phyloP scores from a whole-genome alignment of 306 rosid genomes.

The Geum urbanum region DNA sequence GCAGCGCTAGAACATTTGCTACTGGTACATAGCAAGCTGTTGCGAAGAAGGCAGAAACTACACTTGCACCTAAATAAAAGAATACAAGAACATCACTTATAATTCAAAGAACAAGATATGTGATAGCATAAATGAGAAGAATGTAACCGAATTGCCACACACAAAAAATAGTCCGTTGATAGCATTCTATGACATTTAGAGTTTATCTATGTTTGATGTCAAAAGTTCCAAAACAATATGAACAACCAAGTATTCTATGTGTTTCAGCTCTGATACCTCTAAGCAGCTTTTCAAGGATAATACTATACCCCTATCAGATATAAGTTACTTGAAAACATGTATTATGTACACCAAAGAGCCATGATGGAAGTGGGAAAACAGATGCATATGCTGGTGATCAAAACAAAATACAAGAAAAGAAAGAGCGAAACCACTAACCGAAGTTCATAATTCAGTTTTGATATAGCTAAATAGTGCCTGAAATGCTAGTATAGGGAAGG shows the following conservation, averaged over 20 bases:
- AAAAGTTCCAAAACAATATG: too few species aligned
- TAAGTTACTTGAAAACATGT: too few species aligned
- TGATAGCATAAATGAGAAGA: background rate
- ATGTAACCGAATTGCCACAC: background rate
- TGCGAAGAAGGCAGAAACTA: slow-evolving; percentile 61
- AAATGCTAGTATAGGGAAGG: background rate
- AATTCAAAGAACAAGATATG: background rate
- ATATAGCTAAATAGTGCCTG: background rate
- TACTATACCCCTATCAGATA: too few species aligned
- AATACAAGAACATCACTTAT: background rate
- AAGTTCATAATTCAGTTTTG: background rate
- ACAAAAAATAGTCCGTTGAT: background rate
- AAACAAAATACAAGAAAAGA: background rate
- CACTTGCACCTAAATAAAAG: slow-evolving; percentile 49
- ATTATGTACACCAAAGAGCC: too few species aligned
- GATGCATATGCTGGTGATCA: background rate
- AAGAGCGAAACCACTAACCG: background rate
- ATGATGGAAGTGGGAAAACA: too few species aligned
- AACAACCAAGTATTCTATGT: too few species aligned
- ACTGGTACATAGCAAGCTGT: slow-evolving; percentile 71
- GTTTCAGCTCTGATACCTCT: too few species aligned
- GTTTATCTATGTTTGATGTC: background rate
- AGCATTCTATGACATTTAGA: background rate
- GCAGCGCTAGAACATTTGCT: slow-evolving; percentile 41
- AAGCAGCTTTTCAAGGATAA: too few species aligned